Conservation (phyloP, 1,284 basidiomycete species). For the Cystobasidium sp. region DNA sequence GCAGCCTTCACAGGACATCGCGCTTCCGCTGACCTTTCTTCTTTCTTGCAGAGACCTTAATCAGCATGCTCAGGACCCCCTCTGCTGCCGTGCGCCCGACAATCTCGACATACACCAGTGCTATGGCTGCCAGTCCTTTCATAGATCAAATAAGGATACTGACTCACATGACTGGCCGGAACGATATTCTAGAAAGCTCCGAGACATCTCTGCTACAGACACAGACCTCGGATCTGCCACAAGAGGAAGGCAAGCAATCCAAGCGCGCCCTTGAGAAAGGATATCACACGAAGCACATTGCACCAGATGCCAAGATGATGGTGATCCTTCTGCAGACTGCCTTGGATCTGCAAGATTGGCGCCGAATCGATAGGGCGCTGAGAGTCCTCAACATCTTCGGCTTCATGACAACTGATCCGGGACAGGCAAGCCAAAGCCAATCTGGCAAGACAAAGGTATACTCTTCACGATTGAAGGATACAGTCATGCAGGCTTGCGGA, state of each 20-base stretch:
- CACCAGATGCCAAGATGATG: constrained; percentile 2
- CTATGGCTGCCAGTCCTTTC: constrained; percentile 4
- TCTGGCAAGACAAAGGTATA: not conserved
- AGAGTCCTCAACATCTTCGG: not conserved
- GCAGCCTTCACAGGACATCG: not conserved
- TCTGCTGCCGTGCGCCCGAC: constrained; percentile 12
- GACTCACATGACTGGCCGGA: constrained; percentile 24
- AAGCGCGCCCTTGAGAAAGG: constrained; percentile 25
- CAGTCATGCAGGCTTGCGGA: constrained; percentile 1
- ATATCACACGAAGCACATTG: constrained; percentile 36
- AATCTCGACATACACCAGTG: constrained; percentile 18
- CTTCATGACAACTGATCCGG: not conserved
- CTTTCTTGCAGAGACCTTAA: constrained; percentile 9
- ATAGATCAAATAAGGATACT: constrained; percentile 23
- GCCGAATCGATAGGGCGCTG: constrained; percentile 30
- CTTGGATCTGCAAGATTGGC: constrained; percentile 21
- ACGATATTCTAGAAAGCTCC: constrained; percentile 14
- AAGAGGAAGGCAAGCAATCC: constrained; percentile 3
- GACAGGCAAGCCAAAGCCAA: not conserved
- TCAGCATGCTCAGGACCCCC: constrained; percentile 14
- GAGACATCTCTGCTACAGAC: constrained; percentile 12
- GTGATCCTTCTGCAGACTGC: constrained; percentile 26
- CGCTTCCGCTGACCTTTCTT: no score
- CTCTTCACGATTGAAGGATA: constrained; percentile 1
- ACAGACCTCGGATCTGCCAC: not conserved